phyloP scores from a whole-genome alignment of 768 basidiomycete genomes.

The Mycena belliarum region DNA sequence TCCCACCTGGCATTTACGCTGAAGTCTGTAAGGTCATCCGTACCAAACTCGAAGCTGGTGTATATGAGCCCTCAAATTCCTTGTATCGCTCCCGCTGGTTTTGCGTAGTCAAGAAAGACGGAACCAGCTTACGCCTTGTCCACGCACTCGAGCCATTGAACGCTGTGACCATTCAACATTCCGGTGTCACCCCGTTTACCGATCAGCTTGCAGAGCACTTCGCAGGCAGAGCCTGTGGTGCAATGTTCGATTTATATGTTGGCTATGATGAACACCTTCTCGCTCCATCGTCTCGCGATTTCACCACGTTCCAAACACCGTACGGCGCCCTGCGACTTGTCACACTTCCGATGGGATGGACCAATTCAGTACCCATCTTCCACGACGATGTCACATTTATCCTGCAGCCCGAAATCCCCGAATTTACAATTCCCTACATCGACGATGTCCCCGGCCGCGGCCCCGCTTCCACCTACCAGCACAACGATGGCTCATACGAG shows the following conservation, averaged over 20 bases:
- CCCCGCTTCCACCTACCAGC: background rate
- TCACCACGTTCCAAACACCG: constrained; percentile 34
- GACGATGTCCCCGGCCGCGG: constrained; percentile 15
- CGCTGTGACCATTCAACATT: constrained; percentile 17
- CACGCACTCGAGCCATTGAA: constrained; percentile 24
- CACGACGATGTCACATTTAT: constrained; percentile 2
- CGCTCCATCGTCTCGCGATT: constrained; percentile 25
- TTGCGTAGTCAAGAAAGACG: constrained; percentile 20
- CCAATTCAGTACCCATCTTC: constrained; percentile 13
- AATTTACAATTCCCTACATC: constrained; percentile 14
- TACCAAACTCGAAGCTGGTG: background rate
- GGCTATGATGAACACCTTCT: constrained; percentile 31
- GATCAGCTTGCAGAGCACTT: constrained; percentile 10
- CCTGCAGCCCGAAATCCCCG: background rate
- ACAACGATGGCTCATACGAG: constrained; percentile 4
- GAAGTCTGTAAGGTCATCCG: constrained; percentile 1
- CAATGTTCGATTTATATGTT: constrained; percentile 23
- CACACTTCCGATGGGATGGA: constrained; percentile 33
- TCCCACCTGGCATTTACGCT: constrained; percentile 24
- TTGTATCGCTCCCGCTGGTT: constrained; percentile 14
- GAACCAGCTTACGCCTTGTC: constrained; percentile 17
- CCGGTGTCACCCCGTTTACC: constrained; percentile 14
- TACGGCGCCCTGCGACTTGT: constrained; percentile 24
- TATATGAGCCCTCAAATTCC: constrained; percentile 3
- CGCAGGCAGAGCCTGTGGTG: background rate